Evolutionary conservation across 2,329 filamentous ascomycete species (phyloP).

Genomic region (Neofusicoccum umdonicola): DNA sequence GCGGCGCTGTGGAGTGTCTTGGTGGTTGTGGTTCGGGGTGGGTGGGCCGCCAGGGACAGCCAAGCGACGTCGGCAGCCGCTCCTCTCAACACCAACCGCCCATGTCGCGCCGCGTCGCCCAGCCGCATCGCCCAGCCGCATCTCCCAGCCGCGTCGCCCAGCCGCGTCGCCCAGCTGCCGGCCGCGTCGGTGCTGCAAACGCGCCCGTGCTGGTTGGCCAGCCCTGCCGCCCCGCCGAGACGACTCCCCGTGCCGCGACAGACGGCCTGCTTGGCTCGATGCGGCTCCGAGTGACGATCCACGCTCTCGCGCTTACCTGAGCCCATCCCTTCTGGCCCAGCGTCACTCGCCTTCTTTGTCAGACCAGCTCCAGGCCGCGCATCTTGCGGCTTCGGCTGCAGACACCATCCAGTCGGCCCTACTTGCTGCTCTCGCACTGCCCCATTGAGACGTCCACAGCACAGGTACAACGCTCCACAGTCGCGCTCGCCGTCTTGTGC

Average conservation of each 20-base stretch:
- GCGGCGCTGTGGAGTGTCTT: no score
- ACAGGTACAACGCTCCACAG: no score
- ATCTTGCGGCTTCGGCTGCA: no score
- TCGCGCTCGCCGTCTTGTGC: not conserved
- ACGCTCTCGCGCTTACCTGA: slow-evolving; percentile 1
- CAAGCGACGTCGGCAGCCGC: not conserved
- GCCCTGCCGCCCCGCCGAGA: not conserved
- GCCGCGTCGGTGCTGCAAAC: no score
- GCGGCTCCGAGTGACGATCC: not conserved
- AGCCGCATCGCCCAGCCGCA: not conserved
- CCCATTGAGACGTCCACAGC: not conserved
- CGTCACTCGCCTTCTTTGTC: not conserved
- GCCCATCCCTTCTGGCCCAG: not conserved
- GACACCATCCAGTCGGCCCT: not conserved
- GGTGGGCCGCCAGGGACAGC: no score
- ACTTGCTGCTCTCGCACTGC: not conserved
- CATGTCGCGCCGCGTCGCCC: not conserved
- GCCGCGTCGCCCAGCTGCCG: no score
- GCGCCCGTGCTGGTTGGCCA: no score
- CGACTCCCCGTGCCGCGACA: no score
- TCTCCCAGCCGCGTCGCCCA: no score
- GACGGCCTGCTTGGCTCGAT: not conserved
- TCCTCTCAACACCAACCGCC: not conserved
- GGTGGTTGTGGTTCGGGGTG: no score
- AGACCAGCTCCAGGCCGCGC: no score